Conservation (phyloP, 306 rosid genomes). For the Styphnolobium japonicum region DNA sequence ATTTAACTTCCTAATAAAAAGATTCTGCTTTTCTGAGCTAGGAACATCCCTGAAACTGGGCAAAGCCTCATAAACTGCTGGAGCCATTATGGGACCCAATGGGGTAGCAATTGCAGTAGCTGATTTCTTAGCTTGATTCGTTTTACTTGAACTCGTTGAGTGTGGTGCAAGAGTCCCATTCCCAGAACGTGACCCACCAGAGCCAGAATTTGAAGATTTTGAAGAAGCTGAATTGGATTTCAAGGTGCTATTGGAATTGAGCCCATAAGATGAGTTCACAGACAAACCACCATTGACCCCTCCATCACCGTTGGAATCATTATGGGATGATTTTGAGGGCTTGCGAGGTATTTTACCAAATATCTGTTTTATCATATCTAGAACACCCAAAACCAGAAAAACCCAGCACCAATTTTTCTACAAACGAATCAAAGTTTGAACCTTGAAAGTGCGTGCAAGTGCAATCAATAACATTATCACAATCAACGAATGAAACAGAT, state of each 20-base stretch:
- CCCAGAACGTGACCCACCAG: constrained; percentile 28
- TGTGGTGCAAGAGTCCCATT: constrained; percentile 38
- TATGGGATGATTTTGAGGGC: constrained; percentile 46
- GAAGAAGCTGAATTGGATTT: constrained; percentile 40
- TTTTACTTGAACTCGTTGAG: constrained; percentile 2
- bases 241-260: constrained; percentile 41
- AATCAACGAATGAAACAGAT: neutral
- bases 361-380: constrained; percentile 63
- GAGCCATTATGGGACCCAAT: constrained; percentile 25
- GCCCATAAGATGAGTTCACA: constrained; percentile 37
- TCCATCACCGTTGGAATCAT: constrained; percentile 37
- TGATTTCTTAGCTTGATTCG: constrained; percentile 40
- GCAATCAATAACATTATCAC: constrained; percentile 20
- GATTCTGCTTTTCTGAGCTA: constrained; percentile 45
- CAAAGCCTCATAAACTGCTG: constrained; percentile 50
- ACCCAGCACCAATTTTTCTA: neutral
- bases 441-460: neutral
- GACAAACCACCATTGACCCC: constrained; percentile 37
- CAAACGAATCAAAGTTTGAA: constrained; percentile 13
- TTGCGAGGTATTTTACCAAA: constrained; percentile 55
- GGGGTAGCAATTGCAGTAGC: constrained; percentile 15
- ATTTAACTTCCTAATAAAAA: constrained; percentile 48
- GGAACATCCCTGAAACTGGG: constrained; percentile 60
- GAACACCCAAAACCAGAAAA: constrained; percentile 19
- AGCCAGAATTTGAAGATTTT: constrained; percentile 34